These are phyloP conservation scores for Cadophora luteo-olivacea DNA, from an alignment of 2,329 filamentous ascomycete species.

Conservation along the genomic window DNA sequence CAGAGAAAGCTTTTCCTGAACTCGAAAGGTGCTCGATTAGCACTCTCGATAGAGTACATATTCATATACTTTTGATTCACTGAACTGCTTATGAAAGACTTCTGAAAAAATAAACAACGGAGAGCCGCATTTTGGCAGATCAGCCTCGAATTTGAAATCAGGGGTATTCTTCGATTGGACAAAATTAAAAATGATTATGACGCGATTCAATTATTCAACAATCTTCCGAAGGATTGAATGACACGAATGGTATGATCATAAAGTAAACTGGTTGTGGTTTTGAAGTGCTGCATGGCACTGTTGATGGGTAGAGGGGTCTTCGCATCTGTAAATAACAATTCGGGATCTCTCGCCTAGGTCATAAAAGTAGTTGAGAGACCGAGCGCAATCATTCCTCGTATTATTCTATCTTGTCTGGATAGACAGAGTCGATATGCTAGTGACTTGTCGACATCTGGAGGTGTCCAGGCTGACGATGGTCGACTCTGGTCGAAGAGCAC, in stretches of 20 bases:
- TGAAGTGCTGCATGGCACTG: neutral
- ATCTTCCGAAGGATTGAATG: neutral
- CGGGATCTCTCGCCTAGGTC: conserved; percentile 6
- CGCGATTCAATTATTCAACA: neutral
- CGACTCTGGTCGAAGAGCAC: neutral
- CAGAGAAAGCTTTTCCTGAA: conserved; percentile 62
- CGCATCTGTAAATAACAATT: conserved; percentile 8
- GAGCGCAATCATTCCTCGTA: conserved; percentile 1
- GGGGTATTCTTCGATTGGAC: conserved; percentile 6
- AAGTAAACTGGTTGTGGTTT: neutral
- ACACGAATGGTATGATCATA: neutral
- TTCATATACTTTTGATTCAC: conserved; percentile 30
- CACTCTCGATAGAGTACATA: conserved; percentile 50
- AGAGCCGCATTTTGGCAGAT: conserved; percentile 13
- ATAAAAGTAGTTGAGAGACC: neutral
- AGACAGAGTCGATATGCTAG: neutral
- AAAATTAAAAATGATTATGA: neutral
- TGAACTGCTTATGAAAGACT: neutral
- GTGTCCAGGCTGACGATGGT: conserved; percentile 6
- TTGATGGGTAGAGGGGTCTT: neutral
- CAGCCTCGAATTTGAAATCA: conserved; percentile 17
- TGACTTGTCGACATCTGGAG: neutral
- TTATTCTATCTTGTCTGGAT: neutral
- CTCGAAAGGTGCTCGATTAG: conserved; percentile 61
- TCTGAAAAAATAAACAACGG: conserved; percentile 4